Evolutionary conservation across 73 alveolate genomes (phyloP), one percentile per base, ranked within the genome.

Genomic region (Paramecium tetraurelia): DNA sequence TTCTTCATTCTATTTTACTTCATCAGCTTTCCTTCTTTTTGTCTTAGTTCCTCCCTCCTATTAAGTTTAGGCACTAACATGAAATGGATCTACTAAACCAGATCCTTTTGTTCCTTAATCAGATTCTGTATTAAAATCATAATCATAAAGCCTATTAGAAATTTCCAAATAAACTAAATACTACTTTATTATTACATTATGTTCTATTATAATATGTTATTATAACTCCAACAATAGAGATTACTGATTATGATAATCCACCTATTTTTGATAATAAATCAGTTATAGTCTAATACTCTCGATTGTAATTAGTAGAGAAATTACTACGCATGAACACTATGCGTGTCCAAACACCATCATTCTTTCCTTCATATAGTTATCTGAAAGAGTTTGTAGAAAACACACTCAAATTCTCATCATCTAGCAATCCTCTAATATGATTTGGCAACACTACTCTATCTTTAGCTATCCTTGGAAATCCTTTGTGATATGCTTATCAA

Each of bases 191-290:
- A 16, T 14, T 68, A 68, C 85, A 68, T 68, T 68, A 68, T 35
- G 41, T 14, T 68, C 85, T 68, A 68, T 68, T 68, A 68, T 68
- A 68, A 35, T 22, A 68, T 21, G 85, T 31, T 31, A 68, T 68
- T 24, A 68, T 14, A 12, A 68, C 21, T 35, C 85, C 85, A 16
- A 35, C 48, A 68, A 68, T 68, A 33, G 53, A 29, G 2, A 68
- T 68, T 21, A 68, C 48, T 5, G 85, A 68, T 20, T 68, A 22
- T 14, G 48, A 68, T 68, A 68, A 24, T 16, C 85, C 85, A 16
- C 85, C 85, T 16, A 68, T 68, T 68, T 68, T 68, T 21, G 85
- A 68, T 31, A 68, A 35, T 68, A 68, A 68, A 68, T 68, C 85
- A 33, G 85, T 68, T 16, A 68, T 22, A 12, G 85, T 68, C 27